These are phyloP conservation scores for Hymenoscyphus infarciens DNA, from an alignment of 2,329 filamentous ascomycete species.

Conservation along the genomic window DNA sequence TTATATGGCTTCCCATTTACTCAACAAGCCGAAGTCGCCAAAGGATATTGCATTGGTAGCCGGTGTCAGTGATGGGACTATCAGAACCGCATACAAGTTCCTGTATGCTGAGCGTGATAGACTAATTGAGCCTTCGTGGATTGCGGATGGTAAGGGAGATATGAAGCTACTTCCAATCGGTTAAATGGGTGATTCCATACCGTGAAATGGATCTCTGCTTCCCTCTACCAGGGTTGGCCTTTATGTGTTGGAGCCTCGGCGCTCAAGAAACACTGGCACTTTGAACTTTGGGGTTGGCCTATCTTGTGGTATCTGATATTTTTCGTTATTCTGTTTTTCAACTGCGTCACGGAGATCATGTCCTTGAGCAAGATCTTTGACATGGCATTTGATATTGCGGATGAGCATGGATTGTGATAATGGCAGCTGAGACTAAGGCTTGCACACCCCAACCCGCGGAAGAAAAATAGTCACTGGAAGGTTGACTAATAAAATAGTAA, in stretches of 20 bases:
- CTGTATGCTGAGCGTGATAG: slow-evolving; percentile 71
- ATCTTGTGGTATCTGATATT: background rate
- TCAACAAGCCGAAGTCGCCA: slow-evolving; percentile 73
- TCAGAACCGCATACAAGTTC: slow-evolving; percentile 91
- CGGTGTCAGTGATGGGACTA: slow-evolving; percentile 93
- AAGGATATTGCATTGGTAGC: slow-evolving; percentile 83
- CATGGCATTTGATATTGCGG: background rate
- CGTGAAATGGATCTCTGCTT: slow-evolving; percentile 1
- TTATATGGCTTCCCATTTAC: slow-evolving; percentile 88
- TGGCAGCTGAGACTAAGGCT: background rate
- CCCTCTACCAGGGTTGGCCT: background rate
- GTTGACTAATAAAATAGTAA: background rate
- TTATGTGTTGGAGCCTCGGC: background rate
- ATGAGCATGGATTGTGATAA: background rate
- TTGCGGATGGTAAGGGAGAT: slow-evolving; percentile 66
- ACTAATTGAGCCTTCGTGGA: slow-evolving; percentile 72
- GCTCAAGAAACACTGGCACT: background rate
- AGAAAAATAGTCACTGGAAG: background rate
- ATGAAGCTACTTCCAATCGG: slow-evolving; percentile 63
- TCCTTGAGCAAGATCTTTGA: background rate
- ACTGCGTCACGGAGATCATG: background rate
- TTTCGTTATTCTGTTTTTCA: background rate
- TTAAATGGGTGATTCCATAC: slow-evolving; percentile 33
- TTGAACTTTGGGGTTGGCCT: background rate
- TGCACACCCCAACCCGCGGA: background rate